Evolutionary conservation across 2,329 filamentous ascomycete species (phyloP).

Genomic region (Esteya vermicola): DNA sequence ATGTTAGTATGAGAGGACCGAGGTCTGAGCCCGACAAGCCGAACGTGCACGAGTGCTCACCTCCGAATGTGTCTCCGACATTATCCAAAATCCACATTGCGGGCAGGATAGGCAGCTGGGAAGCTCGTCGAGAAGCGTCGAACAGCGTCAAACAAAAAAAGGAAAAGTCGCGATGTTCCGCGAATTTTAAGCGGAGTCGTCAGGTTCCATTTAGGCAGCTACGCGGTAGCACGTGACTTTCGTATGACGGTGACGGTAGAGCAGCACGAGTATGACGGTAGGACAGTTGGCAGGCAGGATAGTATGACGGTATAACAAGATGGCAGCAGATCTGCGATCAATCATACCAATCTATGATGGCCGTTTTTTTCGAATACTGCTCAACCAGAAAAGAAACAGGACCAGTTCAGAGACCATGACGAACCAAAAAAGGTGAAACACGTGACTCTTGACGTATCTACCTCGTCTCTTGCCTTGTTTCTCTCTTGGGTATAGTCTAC

Average conservation of each 20-base stretch:
- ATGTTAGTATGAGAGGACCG: neutral
- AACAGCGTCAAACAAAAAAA: neutral
- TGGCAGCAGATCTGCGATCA: too few relatives aligned
- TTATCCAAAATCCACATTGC: slow-evolving; percentile 53
- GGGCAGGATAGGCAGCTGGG: neutral
- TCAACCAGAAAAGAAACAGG: too few relatives aligned
- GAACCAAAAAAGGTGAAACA: too few relatives aligned
- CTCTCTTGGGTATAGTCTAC: too few relatives aligned
- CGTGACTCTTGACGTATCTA: too few relatives aligned
- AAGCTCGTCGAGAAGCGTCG: neutral
- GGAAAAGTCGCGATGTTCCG: neutral
- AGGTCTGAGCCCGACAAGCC: neutral
- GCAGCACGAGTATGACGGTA: too few relatives aligned
- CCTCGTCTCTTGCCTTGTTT: too few relatives aligned
- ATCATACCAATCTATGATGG: too few relatives aligned
- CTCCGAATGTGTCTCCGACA: slow-evolving; percentile 36
- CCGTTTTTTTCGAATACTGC: too few relatives aligned
- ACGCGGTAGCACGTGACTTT: neutral
- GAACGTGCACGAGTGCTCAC: slow-evolving; percentile 12
- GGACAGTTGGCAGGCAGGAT: too few relatives aligned
- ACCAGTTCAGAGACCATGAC: too few relatives aligned
- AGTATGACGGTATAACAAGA: too few relatives aligned
- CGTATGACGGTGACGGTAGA: neutral
- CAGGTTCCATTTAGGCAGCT: neutral
- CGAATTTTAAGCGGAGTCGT: neutral